These are phyloP conservation scores for Suhomyces maxii DNA, from an alignment of 1,139 yeast genomes.

Conservation along the genomic window DNA sequence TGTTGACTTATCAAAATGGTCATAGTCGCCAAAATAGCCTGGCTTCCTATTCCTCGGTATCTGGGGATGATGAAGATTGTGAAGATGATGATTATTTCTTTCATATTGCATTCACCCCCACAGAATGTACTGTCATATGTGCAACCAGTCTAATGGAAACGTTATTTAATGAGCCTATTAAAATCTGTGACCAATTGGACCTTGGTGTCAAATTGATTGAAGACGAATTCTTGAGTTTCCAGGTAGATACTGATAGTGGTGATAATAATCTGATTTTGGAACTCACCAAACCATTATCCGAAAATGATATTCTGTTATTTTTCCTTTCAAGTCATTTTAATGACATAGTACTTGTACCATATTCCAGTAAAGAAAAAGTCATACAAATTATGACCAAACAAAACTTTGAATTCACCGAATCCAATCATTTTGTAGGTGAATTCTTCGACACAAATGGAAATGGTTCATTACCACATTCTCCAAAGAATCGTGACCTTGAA, in stretches of 20 bases:
- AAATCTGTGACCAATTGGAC: constrained; percentile 29
- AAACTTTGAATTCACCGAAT: constrained; percentile 47
- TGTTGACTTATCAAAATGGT: background rate
- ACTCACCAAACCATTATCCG: constrained; percentile 60
- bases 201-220: constrained; percentile 40
- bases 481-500: constrained; percentile 19
- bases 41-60: background rate
- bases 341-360: constrained; percentile 66
- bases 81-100: constrained; percentile 39
- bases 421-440: constrained; percentile 26
- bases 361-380: constrained; percentile 43
- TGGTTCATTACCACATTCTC: background rate
- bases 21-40: constrained; percentile 1
- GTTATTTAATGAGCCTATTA: constrained; percentile 40
- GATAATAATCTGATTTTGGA: constrained; percentile 56
- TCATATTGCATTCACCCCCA: constrained; percentile 57
- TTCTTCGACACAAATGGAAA: background rate
- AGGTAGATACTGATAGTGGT: constrained; percentile 63
- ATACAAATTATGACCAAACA: constrained; percentile 42
- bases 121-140: constrained; percentile 57
- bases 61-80: constrained; percentile 15
- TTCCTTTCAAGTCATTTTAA: constrained; percentile 67
- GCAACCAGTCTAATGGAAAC: constrained; percentile 36
- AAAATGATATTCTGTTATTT: constrained; percentile 58
- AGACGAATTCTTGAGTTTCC: constrained; percentile 53